Evolutionary conservation across 169 alveolate species (phyloP).

Genomic region (Plasmodium billcollinsi): DNA sequence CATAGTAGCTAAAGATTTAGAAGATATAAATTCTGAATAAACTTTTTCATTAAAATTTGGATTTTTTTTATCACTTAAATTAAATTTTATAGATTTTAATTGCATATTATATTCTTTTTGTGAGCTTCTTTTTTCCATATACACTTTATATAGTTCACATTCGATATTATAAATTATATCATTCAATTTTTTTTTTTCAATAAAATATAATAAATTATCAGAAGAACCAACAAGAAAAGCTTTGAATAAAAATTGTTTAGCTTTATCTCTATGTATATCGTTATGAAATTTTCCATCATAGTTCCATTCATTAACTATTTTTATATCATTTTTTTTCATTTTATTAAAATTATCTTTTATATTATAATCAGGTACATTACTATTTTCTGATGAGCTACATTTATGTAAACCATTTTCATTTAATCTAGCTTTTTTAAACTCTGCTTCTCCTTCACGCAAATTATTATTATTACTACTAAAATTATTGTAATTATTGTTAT

Average conservation of each 20-base stretch:
- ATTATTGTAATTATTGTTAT: background rate
- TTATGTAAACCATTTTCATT: no score
- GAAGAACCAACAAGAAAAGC: constrained; percentile 77
- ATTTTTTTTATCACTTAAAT: constrained; percentile 92
- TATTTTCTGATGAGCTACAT: no score
- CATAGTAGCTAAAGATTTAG: constrained; percentile 92
- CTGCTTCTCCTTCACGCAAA: no score
- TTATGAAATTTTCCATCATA: constrained; percentile 52
- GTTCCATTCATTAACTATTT: constrained; percentile 47
- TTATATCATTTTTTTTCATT: constrained; percentile 3
- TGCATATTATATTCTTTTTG: constrained; percentile 88
- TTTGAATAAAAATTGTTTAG: constrained; percentile 77
- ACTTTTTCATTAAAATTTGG: constrained; percentile 90
- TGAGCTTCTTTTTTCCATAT: constrained; percentile 76
- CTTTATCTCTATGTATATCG: constrained; percentile 78
- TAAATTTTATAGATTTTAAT: constrained; percentile 91
- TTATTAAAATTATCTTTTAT: no score
- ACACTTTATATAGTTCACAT: constrained; percentile 79
- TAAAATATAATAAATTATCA: constrained; percentile 38
- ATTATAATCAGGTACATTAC: no score
- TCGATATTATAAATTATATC: constrained; percentile 85
- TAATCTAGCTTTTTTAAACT: no score
- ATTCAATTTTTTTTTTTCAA: constrained; percentile 81
- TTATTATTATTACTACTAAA: background rate
- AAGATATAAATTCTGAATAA: constrained; percentile 88